Evolutionary conservation across 179 eudicot species (phyloP), one percentile per base, ranked within the genome.

Genomic region (Beta corolliflora): DNA sequence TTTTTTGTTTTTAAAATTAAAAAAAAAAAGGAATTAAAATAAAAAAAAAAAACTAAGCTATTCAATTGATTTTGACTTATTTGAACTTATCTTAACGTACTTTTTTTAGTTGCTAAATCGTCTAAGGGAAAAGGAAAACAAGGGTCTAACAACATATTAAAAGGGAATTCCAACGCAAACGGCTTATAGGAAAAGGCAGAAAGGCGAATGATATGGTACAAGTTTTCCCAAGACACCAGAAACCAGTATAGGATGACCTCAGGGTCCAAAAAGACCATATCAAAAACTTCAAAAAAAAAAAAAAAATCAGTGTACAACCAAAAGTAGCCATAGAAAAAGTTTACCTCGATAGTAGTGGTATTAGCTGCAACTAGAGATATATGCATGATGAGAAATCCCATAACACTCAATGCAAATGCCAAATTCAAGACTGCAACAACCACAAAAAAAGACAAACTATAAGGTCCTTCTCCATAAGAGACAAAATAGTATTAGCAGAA

Each of bases 331-430:
- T 11, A 69, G n/a, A 18, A 25, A 50, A 60, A 44, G 3, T 58
- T 68, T 82, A 95, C 98, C 98, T 93, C 98, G 78, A 95, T 95
- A 50, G 97, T 95, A 58, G 97, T 95, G 54, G 92, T 95, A 85
- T 93, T 95, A 77, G 76, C 93, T 29, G 93, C 87, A 84, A 95
- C 97, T 87, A 93, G 77, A 4, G 98, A 89, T 73, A 91, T 91
- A 91, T 95, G 97, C 98, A 95, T 93, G 81, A 93, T 90, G 84
- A 93, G 89, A 83, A 95, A 95, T 80, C 98, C 98, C 82, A 92
- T 77, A 53, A 95, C 95, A 83, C 97, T 92, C 92, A 95, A 89
- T 18, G 97, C 88, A 84, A 93, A 95, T 19, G 98, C 97, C 86
- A 95, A 81, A 83, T 95, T 95, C 86, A 95, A 81, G 58, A 90